Conservation (phyloP, 805 yeast species). For the Yarrowia sp. region DNA sequence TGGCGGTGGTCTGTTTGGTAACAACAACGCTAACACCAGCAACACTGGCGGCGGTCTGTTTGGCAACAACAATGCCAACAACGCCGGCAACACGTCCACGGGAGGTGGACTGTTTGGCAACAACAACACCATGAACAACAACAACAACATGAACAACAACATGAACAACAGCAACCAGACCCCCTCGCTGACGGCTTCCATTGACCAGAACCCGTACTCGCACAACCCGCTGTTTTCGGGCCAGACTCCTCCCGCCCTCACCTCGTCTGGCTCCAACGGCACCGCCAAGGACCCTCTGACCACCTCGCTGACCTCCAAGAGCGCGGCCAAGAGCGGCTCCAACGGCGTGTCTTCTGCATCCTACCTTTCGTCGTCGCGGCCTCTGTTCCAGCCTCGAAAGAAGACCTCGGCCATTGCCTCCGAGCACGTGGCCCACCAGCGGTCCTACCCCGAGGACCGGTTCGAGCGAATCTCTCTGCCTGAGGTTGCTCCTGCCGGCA, state of each 20-base stretch:
- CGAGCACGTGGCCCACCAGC: slow-evolving; percentile 25
- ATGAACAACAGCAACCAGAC: slow-evolving; percentile 45
- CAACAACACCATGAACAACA: slow-evolving; percentile 40
- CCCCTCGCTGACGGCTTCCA: slow-evolving; percentile 50
- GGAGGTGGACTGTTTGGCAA: slow-evolving; percentile 43
- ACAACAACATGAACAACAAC: slow-evolving; percentile 45
- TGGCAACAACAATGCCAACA: slow-evolving; percentile 42
- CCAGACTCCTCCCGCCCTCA: slow-evolving; percentile 45
- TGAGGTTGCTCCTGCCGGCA: slow-evolving; percentile 21
- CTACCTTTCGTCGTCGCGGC: slow-evolving; percentile 65
- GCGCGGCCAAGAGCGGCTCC: slow-evolving; percentile 59
- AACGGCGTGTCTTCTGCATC: slow-evolving; percentile 67
- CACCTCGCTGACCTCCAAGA: slow-evolving; percentile 54
- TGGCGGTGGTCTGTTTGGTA: slow-evolving; percentile 42
- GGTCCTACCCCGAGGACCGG: slow-evolving; percentile 33
- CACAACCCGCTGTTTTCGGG: slow-evolving; percentile 68
- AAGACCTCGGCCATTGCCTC: slow-evolving; percentile 33
- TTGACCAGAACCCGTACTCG: slow-evolving; percentile 76
- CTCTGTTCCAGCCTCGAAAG: slow-evolving; percentile 53
- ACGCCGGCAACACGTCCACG: slow-evolving; percentile 39
- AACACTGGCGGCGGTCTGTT: slow-evolving; percentile 43
- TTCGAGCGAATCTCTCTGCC: slow-evolving; percentile 28
- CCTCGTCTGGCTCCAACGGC: slow-evolving; percentile 49
- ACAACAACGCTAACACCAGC: slow-evolving; percentile 41
- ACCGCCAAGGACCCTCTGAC: slow-evolving; percentile 55